These are phyloP conservation scores for Xanthoconium separans DNA, from an alignment of 1,284 basidiomycete genomes.

Conservation along the genomic window DNA sequence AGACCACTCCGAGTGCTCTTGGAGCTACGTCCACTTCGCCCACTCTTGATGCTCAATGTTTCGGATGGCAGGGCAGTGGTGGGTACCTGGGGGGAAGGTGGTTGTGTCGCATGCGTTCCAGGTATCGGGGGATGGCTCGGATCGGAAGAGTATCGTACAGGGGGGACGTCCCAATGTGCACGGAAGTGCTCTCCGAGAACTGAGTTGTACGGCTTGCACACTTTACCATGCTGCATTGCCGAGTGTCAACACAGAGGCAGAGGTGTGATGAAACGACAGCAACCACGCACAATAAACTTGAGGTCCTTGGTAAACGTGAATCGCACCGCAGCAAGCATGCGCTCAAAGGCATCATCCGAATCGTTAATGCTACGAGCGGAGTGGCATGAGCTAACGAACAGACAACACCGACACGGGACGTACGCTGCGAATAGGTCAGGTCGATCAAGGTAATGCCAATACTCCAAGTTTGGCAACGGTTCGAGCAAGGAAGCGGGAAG, in stretches of 20 bases:
- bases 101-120: conserved; percentile 41
- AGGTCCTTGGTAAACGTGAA: conserved; percentile 95
- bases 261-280: neutral
- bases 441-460: conserved; percentile 93
- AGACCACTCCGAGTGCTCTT: conserved; percentile 57
- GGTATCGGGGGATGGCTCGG: conserved; percentile 46
- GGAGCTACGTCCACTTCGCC: conserved; percentile 44
- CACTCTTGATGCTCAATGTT: conserved; percentile 54
- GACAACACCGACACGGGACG: conserved; percentile 30
- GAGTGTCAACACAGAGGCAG: conserved; percentile 1
- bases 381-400: conserved; percentile 6
- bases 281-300: conserved; percentile 78
- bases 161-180: conserved; percentile 81
- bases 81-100: conserved; percentile 29
- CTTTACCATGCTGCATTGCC: conserved; percentile 68
- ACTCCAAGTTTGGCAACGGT: conserved; percentile 92
- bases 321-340: conserved; percentile 88
- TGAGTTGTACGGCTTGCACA: conserved; percentile 96
- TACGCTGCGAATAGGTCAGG: conserved; percentile 92
- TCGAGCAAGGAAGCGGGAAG: conserved; percentile 88
- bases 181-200: conserved; percentile 92
- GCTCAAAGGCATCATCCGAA: conserved; percentile 84
- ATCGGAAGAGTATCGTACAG: conserved; percentile 53
- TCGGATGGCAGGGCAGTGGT: conserved; percentile 38
- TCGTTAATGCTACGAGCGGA: conserved; percentile 73